Base-by-base conservation (phyloP, 1,139 yeast genomes). In the Protomyces lactucae-debilis region DNA sequence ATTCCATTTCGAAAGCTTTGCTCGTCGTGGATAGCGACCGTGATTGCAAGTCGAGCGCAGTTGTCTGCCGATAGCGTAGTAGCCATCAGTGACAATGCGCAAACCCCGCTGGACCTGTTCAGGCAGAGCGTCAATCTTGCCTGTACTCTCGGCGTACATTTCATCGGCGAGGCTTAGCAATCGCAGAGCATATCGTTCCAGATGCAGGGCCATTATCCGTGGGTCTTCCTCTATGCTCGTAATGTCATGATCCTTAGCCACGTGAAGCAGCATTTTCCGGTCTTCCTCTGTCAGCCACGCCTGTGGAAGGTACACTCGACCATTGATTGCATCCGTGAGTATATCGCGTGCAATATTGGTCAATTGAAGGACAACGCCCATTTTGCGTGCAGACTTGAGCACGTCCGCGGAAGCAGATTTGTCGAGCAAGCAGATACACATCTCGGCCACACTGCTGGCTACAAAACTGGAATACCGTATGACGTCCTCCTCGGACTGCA, bases 361-460 rank as follows among this genome's bases (percentile, higher is more conserved):
- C 25, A 61, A 18, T 25, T 61, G 65, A 16, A 61, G 43, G 14
- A 61, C 65, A 25, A 55, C 60, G 16, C 65, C 65, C 65, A 61
- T 61, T 9, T 61, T 57, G 0, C 65, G 55, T 14, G 61, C 65
- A 5, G 57, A 45, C 3, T 12, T 12, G 6, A 60, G 35, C n/a
- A 60, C 64, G 4, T 51, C 45, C 2, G 64, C 36, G 18, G 40
- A 16, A 12, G 59, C 59, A 4, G 25, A 9, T 12, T 40, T 36
- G 23, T 46, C 60, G 28, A 61, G 53, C 25, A 61, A 36, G 36
- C 39, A 61, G 21, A 56, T 32, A 37, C 65, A 61, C 55, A 61
- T 48, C 36, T 61, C 65, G 14, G 65, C 65, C n/a, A 61, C 65
- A 35, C 61, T 61, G 23, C 55, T 40, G 8, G 65, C 65, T 3